A percentile compares a stretch with the other conserved stretches of the same genome.
These are phyloP conservation scores for Triticum turgidum DNA, from an alignment of 176 grass and related monocot genomes.

Conservation along the genomic window DNA sequence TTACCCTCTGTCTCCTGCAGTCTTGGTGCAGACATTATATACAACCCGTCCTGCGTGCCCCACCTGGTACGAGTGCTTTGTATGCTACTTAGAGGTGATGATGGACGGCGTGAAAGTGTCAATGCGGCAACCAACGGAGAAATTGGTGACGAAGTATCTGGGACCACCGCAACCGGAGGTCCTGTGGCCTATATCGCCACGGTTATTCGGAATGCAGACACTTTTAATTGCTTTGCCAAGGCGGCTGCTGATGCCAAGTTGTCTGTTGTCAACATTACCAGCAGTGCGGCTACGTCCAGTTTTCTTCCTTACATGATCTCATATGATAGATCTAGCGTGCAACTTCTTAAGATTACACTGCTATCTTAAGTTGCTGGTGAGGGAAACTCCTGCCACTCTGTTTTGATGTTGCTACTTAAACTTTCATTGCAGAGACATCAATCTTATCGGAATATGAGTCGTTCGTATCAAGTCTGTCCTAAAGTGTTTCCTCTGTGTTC, in stretches of 20 bases:
- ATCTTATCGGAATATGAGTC: neutral
- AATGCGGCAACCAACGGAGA: neutral
- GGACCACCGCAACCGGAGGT: neutral
- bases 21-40: conserved; percentile 92
- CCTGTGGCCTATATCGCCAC: conserved; percentile 77
- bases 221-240: conserved; percentile 71
- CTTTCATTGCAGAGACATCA: neutral
- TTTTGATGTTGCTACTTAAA: neutral
- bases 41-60: conserved; percentile 61
- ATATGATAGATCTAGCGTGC: conserved; percentile 72
- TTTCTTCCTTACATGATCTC: conserved; percentile 79
- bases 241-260: conserved; percentile 49
- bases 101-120: neutral
- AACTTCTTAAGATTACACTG: conserved; percentile 54
- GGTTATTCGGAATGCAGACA: conserved; percentile 65
- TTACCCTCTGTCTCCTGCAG: conserved; percentile 21
- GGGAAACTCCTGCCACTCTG: neutral
- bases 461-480: neutral
- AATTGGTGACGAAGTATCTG: neutral
- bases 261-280: conserved; percentile 57
- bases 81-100: conserved; percentile 22
- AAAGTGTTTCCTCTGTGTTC: neutral
- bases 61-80: conserved; percentile 71
- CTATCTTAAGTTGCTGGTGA: neutral
- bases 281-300: conserved; percentile 32